Evolutionary conservation across 2,329 filamentous ascomycete species (phyloP).

Genomic region (Pezicula radicicola): DNA sequence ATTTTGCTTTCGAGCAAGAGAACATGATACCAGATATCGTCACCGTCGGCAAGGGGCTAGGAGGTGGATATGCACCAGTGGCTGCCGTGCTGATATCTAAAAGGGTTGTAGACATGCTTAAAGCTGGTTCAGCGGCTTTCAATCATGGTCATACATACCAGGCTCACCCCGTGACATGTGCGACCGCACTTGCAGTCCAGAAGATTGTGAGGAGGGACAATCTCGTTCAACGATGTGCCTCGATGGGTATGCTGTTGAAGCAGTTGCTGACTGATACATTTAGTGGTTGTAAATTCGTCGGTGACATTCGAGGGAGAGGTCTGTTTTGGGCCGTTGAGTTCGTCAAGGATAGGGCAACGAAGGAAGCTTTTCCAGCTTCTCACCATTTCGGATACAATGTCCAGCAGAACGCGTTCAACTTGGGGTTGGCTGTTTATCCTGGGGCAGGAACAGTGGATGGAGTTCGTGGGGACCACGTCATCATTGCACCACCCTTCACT

Average conservation of each 20-base stretch:
- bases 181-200: constrained; percentile 59
- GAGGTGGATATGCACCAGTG: constrained; percentile 57
- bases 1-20: constrained; percentile 52
- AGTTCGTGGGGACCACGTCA: constrained; percentile 53
- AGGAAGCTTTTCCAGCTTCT: constrained; percentile 38
- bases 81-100: constrained; percentile 52
- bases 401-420: constrained; percentile 36
- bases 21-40: constrained; percentile 56
- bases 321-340: constrained; percentile 53
- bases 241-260: constrained; percentile 46
- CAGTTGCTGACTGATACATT: constrained; percentile 37
- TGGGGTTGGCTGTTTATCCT: constrained; percentile 46
- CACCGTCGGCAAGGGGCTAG: constrained; percentile 61
- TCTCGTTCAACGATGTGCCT: constrained; percentile 51
- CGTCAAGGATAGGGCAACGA: constrained; percentile 42
- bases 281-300: constrained; percentile 42
- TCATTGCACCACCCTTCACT: constrained; percentile 58
- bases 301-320: constrained; percentile 55
- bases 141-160: constrained; percentile 46
- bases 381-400: constrained; percentile 39
- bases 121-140: constrained; percentile 3
- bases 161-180: constrained; percentile 52
- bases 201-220: constrained; percentile 51
- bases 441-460: constrained; percentile 53
- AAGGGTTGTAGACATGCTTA: constrained; percentile 39